phyloP scores from a whole-genome alignment of 139 green algal genomes.

The Trebouxia sp. region DNA sequence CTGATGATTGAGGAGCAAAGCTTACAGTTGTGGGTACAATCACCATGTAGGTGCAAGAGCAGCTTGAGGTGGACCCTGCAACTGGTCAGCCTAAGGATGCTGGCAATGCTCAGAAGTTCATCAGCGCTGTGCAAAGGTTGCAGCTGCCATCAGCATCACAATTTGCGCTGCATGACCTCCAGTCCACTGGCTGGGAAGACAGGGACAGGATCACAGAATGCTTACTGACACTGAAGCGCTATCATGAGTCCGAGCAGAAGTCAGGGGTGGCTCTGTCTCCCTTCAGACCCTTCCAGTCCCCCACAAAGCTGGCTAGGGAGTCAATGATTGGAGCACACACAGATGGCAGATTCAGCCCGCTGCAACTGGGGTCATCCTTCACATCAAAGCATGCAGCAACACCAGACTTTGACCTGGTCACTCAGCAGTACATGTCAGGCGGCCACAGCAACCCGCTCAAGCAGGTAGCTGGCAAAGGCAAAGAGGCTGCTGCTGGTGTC shows the following conservation, averaged over 20 bases:
- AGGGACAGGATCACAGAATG: constrained; percentile 48
- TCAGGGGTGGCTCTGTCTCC: background rate
- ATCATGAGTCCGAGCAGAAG: constrained; percentile 38
- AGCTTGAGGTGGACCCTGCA: background rate
- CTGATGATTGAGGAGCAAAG: background rate
- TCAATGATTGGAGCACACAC: background rate
- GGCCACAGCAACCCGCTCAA: background rate
- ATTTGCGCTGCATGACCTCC: constrained; percentile 59
- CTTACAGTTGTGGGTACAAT: too few relatives aligned
- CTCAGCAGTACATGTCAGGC: constrained; percentile 13
- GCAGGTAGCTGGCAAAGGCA: constrained; percentile 14
- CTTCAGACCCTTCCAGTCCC: constrained; percentile 18
- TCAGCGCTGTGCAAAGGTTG: constrained; percentile 37
- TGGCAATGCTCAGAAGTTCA: constrained; percentile 62
- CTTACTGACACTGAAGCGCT: constrained; percentile 58
- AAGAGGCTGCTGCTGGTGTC: constrained; percentile 46
- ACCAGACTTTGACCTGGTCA: constrained; percentile 27
- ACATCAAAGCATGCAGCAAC: constrained; percentile 25
- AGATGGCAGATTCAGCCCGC: constrained; percentile 13
- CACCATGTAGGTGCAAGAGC: constrained; percentile 13
- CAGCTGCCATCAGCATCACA: constrained; percentile 46
- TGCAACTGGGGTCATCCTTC: constrained; percentile 1
- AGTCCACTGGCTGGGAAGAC: constrained; percentile 50
- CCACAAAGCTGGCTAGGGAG: background rate
- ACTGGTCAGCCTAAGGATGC: background rate